Percentiles rank a stretch among this genome's conserved stretches.
These are phyloP conservation scores for Furcasterigmium sp. DNA, from an alignment of 2,329 filamentous ascomycete genomes.

Conservation along the genomic window DNA sequence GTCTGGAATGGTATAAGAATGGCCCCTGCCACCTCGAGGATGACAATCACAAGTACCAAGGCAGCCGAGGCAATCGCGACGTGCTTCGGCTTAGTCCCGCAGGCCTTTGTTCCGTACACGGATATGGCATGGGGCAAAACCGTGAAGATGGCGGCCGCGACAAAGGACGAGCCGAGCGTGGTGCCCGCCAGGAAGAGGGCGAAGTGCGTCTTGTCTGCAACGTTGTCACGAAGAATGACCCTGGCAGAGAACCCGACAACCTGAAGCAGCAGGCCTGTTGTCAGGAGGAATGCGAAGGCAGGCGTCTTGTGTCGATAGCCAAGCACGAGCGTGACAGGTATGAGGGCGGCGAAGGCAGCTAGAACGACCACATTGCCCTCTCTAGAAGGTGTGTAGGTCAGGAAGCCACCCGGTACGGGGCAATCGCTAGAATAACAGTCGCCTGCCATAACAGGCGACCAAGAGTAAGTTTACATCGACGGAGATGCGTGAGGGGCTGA, in stretches of 20 bases:
- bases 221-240: constrained; percentile 30
- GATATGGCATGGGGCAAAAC: constrained; percentile 40
- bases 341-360: constrained; percentile 30
- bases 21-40: constrained; percentile 17
- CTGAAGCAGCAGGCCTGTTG: constrained; percentile 36
- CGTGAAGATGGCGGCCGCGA: constrained; percentile 37
- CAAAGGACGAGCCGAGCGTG: constrained; percentile 38
- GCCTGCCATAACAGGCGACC: constrained; percentile 23
- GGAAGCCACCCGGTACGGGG: constrained; percentile 28
- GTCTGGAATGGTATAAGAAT: constrained; percentile 15
- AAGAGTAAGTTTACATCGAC: constrained; percentile 7
- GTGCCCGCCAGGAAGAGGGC: constrained; percentile 41
- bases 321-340: constrained; percentile 29
- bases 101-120: constrained; percentile 39
- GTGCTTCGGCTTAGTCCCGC: constrained; percentile 26
- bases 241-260: constrained; percentile 41
- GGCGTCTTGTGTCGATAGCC: constrained; percentile 33
- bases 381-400: constrained; percentile 28
- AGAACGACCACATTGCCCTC: constrained; percentile 35
- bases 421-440: constrained; percentile 27
- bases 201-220: constrained; percentile 29
- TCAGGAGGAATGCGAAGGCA: constrained; percentile 33
- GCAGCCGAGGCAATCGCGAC: constrained; percentile 26
- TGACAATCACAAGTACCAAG: constrained; percentile 25
- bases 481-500: constrained; percentile 3